These are phyloP conservation scores for Melampsora medusae DNA, from an alignment of 1,284 basidiomycete species.

Conservation along the genomic window DNA sequence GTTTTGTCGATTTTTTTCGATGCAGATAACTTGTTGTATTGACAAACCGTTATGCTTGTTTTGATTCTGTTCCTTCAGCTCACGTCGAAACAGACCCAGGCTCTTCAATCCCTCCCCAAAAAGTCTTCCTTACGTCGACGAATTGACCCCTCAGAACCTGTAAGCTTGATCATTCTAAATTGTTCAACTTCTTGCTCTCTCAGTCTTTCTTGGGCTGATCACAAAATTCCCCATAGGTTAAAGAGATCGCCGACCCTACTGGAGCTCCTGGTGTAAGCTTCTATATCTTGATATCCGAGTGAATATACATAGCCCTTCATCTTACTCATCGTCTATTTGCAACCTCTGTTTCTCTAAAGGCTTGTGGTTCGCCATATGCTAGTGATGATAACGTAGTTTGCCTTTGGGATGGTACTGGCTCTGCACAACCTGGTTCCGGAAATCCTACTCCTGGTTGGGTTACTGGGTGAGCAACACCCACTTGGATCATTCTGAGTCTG, in stretches of 20 bases:
- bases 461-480: not conserved
- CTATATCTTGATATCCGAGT: not conserved
- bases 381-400: slow-evolving; percentile 1
- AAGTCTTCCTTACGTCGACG: too few species aligned
- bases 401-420: not conserved
- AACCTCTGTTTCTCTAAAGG: not conserved
- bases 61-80: not conserved
- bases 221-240: not conserved
- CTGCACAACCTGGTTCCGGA: not conserved
- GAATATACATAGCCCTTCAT: not conserved
- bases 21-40: too few species aligned
- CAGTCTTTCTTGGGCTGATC: too few species aligned
- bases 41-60: too few species aligned
- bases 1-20: not conserved
- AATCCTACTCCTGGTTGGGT: not conserved
- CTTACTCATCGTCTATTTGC: not conserved
- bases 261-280: not conserved
- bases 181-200: too few species aligned
- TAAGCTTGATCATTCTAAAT: too few species aligned
- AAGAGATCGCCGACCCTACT: not conserved
- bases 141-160: too few species aligned
- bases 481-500: not conserved
- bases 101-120: too few species aligned
- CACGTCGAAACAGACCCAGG: too few species aligned
- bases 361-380: not conserved